Evolutionary conservation across 108 stramenopile genomes (phyloP).

Genomic region (Pseudonitzschia multiseries): DNA sequence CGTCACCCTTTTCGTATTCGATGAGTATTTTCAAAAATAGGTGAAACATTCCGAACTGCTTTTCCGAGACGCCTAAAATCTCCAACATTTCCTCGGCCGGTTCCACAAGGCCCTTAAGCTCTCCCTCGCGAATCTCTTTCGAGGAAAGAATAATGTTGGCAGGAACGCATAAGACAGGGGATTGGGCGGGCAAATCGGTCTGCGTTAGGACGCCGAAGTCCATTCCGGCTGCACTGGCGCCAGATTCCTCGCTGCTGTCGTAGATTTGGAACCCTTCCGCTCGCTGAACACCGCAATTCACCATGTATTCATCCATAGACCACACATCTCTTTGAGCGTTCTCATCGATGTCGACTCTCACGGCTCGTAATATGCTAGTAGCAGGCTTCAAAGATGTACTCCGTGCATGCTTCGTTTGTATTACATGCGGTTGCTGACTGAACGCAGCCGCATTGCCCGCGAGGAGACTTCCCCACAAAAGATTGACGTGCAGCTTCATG

Average conservation of each 20-base stretch:
- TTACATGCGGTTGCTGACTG: background rate
- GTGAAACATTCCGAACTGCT: slow-evolving; percentile 30
- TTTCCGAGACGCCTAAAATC: background rate
- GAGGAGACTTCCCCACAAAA: background rate
- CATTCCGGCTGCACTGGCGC: slow-evolving; percentile 23
- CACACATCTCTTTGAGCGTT: slow-evolving; percentile 38
- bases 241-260: slow-evolving; percentile 33
- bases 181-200: slow-evolving; percentile 39
- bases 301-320: slow-evolving; percentile 44
- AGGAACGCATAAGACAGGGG: slow-evolving; percentile 40
- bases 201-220: slow-evolving; percentile 41
- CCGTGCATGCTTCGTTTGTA: background rate
- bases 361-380: background rate
- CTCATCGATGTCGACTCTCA: slow-evolving; percentile 35
- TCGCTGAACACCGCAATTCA: slow-evolving; percentile 39
- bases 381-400: background rate
- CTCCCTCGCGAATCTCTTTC: background rate
- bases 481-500: background rate
- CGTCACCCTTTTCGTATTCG: slow-evolving; percentile 50
- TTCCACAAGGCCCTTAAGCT: slow-evolving; percentile 9
- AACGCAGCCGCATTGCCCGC: background rate
- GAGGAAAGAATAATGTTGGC: slow-evolving; percentile 37
- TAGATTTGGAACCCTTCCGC: slow-evolving; percentile 44
- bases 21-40: slow-evolving; percentile 53
- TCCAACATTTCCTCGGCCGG: slow-evolving; percentile 37